Evolutionary conservation across 2,329 filamentous ascomycete genomes (phyloP), one percentile per base, ranked within the genome.

Genomic region (Calonectria leucothoes): DNA sequence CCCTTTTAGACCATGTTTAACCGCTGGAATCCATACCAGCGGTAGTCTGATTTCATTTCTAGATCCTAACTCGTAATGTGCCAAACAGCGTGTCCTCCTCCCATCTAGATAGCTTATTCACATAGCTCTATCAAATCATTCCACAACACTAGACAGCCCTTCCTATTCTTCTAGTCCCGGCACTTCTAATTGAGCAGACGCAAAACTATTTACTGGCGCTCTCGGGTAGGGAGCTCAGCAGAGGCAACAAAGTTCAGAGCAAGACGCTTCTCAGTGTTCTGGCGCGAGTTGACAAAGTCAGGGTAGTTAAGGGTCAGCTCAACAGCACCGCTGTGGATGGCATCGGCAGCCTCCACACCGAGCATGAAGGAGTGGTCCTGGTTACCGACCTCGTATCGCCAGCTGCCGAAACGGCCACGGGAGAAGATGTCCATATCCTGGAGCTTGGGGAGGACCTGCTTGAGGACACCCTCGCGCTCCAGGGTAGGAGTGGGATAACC

Each of bases 291-390:
- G 89, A 98, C 95, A 83, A 98, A 98, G 87, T 98, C 95, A 73
- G 96, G 96, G 89, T 98, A 97, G 91, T 98, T 98, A 83, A 98
- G 91, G 37, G 96, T 98, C 82, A 98, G 88, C 90, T 98, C 96
- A 57, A 96, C 94, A 45, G 94, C 93, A 78, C 96, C 96, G 85
- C 93, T 96, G 86, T 96, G 91, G 82, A 98, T 95, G 88, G 95
- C 92, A 87, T 98, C 96, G 48, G 92, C 95, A 63, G 96, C 96
- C 88, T 98, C 96, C 25, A 98, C 96, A 83, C 96, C 96, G 75
- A 98, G 89, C 96, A 98, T 98, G 87, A 98, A 98, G 31, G 94
- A 96, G 90, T 98, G 96, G 87, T 98, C 96, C 90, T 98, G 95
- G 91, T 98, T 98, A 83, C 95, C 95, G 78, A 92, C 94, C 87